A percentile compares a stretch with the other conserved stretches of the same genome.
Evolutionary conservation across 371 early-diverging fungal species (phyloP).

Genomic region (Mortierella sp.): DNA sequence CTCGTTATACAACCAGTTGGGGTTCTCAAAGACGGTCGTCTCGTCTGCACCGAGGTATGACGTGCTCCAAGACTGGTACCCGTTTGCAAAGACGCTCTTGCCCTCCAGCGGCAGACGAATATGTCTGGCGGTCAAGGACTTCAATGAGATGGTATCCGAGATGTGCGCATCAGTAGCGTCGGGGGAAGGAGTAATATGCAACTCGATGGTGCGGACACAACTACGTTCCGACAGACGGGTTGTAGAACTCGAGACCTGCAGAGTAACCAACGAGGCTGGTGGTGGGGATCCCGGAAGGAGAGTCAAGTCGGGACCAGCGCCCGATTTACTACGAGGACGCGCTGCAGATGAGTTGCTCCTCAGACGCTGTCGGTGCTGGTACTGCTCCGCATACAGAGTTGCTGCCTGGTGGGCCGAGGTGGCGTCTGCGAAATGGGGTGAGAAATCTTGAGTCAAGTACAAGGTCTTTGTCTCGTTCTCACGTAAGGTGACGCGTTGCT

Average conservation of each 20-base stretch:
- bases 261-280: not conserved
- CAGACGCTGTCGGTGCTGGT: not conserved
- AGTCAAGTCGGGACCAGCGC: not conserved
- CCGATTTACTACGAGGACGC: not conserved
- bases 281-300: not conserved
- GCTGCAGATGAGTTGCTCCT: not conserved
- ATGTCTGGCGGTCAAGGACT: constrained; percentile 26
- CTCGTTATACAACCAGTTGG: constrained; percentile 55
- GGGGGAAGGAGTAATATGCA: constrained; percentile 19
- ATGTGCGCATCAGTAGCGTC: not conserved
- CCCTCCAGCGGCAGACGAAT: constrained; percentile 21
- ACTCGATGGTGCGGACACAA: constrained; percentile 31
- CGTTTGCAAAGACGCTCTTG: constrained; percentile 66
- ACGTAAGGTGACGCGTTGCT: constrained; percentile 3
- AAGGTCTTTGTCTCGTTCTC: constrained; percentile 4
- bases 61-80: constrained; percentile 71
- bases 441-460: not conserved
- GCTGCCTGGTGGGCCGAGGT: not conserved
- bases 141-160: constrained; percentile 2
- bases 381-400: not conserved
- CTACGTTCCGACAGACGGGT: not conserved
- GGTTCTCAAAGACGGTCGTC: constrained; percentile 34
- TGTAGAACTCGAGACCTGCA: constrained; percentile 16
- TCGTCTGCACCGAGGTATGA: constrained; percentile 52
- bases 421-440: not conserved